These are phyloP conservation scores for Phytophthora palmivora DNA, from an alignment of 352 stramenopile species.

Conservation along the genomic window DNA sequence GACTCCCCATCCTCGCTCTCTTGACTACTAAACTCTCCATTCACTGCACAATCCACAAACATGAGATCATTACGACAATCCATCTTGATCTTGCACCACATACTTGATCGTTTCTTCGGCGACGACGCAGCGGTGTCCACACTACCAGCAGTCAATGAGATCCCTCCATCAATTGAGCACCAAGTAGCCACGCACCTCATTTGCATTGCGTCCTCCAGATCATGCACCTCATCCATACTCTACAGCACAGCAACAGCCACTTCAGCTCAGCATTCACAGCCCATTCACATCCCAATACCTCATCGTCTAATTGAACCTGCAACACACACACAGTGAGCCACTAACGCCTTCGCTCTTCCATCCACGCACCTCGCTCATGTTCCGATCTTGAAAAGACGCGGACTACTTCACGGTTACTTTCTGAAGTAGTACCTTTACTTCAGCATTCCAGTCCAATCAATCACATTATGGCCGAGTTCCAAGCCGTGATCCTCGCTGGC, in stretches of 20 bases:
- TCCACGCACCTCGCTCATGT: constrained; percentile 44
- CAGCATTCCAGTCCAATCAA: constrained; percentile 1
- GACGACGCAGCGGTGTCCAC: constrained; percentile 61
- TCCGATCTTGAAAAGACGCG: no score
- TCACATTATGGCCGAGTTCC: constrained; percentile 76
- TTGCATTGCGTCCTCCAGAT: constrained; percentile 60
- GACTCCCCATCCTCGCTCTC: constrained; percentile 11
- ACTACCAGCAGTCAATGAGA: constrained; percentile 22
- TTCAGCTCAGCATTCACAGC: constrained; percentile 2
- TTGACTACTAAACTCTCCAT: constrained; percentile 14
- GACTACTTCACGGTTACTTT: no score
- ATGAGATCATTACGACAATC: background rate
- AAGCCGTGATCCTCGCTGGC: constrained; percentile 84
- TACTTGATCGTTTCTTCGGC: constrained; percentile 40
- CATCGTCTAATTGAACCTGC: constrained; percentile 53
- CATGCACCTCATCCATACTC: constrained; percentile 85
- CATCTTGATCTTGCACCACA: background rate
- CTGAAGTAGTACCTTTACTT: no score
- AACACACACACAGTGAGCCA: background rate
- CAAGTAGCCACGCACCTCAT: constrained; percentile 41
- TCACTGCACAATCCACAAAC: constrained; percentile 3
- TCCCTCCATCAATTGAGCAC: background rate
- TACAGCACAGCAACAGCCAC: constrained; percentile 38
- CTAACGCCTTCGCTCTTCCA: background rate
- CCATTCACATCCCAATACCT: constrained; percentile 34